These are phyloP conservation scores for Pythium folliculosum DNA, from an alignment of 352 stramenopile species.

Conservation along the genomic window DNA sequence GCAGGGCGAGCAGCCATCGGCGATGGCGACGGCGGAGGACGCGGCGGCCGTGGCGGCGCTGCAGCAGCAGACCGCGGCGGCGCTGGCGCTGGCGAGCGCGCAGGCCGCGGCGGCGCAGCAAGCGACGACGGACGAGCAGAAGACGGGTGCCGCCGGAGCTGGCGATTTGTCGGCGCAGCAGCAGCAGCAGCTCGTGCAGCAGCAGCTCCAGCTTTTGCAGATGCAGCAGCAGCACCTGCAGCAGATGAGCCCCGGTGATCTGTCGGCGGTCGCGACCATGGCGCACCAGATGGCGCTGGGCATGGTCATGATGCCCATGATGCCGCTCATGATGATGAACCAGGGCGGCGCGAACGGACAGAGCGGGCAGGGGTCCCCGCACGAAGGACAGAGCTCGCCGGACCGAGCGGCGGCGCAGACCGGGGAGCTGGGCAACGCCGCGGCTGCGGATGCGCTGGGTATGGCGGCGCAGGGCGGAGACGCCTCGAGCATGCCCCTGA, in stretches of 20 bases:
- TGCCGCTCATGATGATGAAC: slow-evolving; percentile 68
- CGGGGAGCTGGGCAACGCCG: slow-evolving; percentile 7
- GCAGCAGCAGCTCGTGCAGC: slow-evolving; percentile 58
- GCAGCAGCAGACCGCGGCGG: slow-evolving; percentile 21
- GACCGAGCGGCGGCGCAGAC: background rate
- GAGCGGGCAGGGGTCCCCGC: slow-evolving; percentile 18
- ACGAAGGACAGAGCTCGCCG: slow-evolving; percentile 19
- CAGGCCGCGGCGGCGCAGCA: background rate
- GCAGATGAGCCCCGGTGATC: slow-evolving; percentile 57
- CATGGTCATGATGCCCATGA: slow-evolving; percentile 78
- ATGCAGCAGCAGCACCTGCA: slow-evolving; percentile 53
- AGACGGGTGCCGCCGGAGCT: background rate
- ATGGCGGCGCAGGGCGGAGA: slow-evolving; percentile 21
- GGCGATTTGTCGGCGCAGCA: slow-evolving; percentile 46
- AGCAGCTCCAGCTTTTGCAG: slow-evolving; percentile 67
- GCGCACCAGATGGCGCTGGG: slow-evolving; percentile 68
- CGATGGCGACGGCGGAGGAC: slow-evolving; percentile 4
- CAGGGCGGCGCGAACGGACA: slow-evolving; percentile 31
- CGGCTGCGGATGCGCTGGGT: slow-evolving; percentile 14
- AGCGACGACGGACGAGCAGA: background rate
- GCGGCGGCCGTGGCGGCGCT: slow-evolving; percentile 11
- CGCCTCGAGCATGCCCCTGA: slow-evolving; percentile 32
- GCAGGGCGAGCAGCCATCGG: background rate
- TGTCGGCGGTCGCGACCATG: slow-evolving; percentile 46
- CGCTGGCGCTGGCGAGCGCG: slow-evolving; percentile 18